Percentiles rank a stretch among this genome's conserved stretches.
phyloP scores from a whole-genome alignment of 805 yeast genomes.

The Cyberlindnera maritima region DNA sequence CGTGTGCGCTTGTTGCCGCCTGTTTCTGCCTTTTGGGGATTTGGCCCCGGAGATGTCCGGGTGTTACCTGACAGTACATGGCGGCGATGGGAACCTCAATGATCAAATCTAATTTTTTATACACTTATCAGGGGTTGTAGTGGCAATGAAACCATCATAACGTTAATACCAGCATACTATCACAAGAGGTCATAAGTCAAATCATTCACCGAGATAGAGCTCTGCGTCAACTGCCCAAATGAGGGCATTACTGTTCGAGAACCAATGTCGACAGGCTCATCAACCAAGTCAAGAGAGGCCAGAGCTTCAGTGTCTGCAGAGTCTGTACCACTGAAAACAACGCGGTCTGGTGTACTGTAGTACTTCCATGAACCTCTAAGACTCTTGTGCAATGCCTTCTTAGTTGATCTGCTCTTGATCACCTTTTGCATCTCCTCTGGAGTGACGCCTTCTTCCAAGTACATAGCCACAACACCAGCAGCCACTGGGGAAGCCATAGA shows the following conservation, averaged over 20 bases:
- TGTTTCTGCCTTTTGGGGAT: too few relatives aligned
- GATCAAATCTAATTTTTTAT: too few relatives aligned
- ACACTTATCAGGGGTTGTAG: too few relatives aligned
- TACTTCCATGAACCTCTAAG: conserved; percentile 14
- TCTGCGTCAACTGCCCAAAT: background rate
- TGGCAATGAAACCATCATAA: too few relatives aligned
- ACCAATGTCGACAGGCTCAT: background rate
- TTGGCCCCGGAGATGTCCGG: too few relatives aligned
- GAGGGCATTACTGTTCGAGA: conserved; percentile 6
- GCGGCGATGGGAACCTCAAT: too few relatives aligned
- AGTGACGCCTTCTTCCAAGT: conserved; percentile 49
- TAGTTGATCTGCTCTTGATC: conserved; percentile 43
- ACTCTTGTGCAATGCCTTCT: conserved; percentile 21
- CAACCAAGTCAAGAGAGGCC: conserved; percentile 1
- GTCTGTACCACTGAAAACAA: conserved; percentile 15
- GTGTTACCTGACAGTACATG: background rate
- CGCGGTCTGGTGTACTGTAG: conserved; percentile 12
- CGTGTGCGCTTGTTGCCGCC: background rate
- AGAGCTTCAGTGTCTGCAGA: conserved; percentile 1
- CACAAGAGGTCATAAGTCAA: background rate
- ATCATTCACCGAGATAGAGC: background rate
- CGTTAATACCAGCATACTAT: background rate
- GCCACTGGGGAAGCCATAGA: conserved; percentile 80
- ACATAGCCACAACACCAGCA: conserved; percentile 59
- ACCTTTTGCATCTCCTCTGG: conserved; percentile 38